Evolutionary conservation across 2,329 filamentous ascomycete genomes (phyloP).

Genomic region (Colletotrichum sansevieriae): DNA sequence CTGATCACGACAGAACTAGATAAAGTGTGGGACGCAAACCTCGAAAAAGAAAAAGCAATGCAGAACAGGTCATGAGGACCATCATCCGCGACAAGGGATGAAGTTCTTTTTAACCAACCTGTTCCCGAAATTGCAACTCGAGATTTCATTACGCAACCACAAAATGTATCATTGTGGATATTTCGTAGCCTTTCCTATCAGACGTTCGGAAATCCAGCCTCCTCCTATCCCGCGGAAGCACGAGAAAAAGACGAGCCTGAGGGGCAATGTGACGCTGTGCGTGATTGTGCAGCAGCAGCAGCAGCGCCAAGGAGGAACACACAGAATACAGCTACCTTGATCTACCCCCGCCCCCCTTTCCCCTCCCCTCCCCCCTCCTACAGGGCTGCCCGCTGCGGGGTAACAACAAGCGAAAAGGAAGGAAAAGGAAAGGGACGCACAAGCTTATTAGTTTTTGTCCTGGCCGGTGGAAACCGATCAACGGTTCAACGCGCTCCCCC

Average conservation of each 20-base stretch:
- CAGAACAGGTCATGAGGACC: constrained; percentile 28
- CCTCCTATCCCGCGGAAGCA: constrained; percentile 4
- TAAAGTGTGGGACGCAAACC: background rate
- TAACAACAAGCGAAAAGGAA: background rate
- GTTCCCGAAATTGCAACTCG: too few species aligned
- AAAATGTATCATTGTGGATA: background rate
- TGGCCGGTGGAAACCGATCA: constrained; percentile 21
- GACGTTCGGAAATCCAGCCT: background rate
- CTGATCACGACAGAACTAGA: constrained; percentile 3
- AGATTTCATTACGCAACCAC: constrained; percentile 15
- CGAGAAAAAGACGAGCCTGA: constrained; percentile 2
- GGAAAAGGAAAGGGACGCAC: background rate
- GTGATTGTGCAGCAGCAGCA: background rate
- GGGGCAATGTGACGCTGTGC: constrained; percentile 4
- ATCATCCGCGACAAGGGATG: constrained; percentile 30
- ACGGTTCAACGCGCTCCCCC: background rate
- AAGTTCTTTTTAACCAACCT: background rate
- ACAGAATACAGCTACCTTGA: background rate
- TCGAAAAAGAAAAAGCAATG: constrained; percentile 19
- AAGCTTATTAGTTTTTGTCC: background rate
- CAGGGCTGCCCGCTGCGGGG: constrained; percentile 21
- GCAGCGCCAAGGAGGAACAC: too few species aligned
- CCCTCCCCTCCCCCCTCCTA: too few species aligned
- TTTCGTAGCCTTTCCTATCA: background rate
- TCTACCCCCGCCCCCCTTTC: too few species aligned